Evolutionary conservation across 106 monocot genomes (phyloP).

Genomic region (Dioscorea alata): DNA sequence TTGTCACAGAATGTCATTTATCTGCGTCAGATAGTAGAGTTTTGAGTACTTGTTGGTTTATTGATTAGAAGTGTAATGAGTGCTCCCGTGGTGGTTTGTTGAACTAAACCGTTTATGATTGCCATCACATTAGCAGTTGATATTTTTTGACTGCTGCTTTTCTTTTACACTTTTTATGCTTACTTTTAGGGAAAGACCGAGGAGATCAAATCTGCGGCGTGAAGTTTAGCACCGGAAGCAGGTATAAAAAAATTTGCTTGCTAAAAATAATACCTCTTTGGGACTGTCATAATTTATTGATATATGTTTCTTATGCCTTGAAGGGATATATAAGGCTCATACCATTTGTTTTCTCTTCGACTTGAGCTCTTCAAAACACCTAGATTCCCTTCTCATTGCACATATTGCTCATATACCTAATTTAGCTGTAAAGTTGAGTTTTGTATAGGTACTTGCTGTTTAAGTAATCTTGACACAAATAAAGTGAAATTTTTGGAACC

Average conservation of each 20-base stretch:
- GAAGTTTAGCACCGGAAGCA: not conserved
- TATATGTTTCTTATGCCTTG: no score
- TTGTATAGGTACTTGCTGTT: no score
- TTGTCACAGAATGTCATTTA: constrained; percentile 6
- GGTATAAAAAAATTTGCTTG: not conserved
- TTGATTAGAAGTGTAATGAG: not conserved
- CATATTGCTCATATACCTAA: no score
- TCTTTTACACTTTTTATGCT: not conserved
- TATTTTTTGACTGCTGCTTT: not conserved
- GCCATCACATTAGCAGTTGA: not conserved
- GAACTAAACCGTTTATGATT: not conserved
- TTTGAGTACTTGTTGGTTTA: not conserved
- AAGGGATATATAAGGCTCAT: no score
- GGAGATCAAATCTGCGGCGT: constrained; percentile 8
- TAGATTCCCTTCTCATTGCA: no score
- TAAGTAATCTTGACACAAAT: no score
- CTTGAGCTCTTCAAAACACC: no score
- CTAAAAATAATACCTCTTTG: no score
- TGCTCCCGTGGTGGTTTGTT: not conserved
- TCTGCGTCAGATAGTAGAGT: not conserved
- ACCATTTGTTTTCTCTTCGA: no score
- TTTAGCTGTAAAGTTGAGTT: no score
- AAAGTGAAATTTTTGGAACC: no score
- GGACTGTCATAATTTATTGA: no score
- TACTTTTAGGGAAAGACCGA: constrained; percentile 21